Base-by-base conservation (phyloP, 75 land plant genomes). In the Gnetum montanum region DNA sequence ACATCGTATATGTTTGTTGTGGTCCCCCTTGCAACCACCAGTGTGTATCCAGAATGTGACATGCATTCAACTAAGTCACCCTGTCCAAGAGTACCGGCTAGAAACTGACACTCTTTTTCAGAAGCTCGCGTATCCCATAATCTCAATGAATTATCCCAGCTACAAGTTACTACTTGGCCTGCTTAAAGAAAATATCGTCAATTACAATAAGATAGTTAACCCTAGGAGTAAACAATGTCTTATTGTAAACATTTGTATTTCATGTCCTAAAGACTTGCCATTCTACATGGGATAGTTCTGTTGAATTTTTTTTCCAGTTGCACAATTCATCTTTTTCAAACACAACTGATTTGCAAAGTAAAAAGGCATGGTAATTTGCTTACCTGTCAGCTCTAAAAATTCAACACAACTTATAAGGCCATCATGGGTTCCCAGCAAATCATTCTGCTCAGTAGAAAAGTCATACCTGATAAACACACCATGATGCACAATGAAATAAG, bases 341-440 rank as follows among this genome's bases (percentile, higher is more conserved):
- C n/a, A n/a, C n/a, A n/a, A n/a, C n/a, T n/a, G n/a, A n/a, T n/a
- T n/a, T n/a, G n/a, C n/a, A n/a, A n/a, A n/a, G n/a, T n/a, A 27
- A 56, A 43, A 35, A 54, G 44, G 38, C 38, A 35, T 16, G 20
- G 22, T 6, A 19, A 2, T 8, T 33, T 33, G 36, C 84, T 62
- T 64, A 91, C 97, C 54, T 20, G 93, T 87, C 35, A 70, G 74
- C 23, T 78, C 66, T 66, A 88, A 91, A 64, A 73, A 84, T 46
- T 80, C 80, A 48, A 84, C 59, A 64, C 85, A 78, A 13, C 74
- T 73, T 25, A 73, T 77, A 7, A 70, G 47, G 27, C 64, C 78
- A 41, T 84, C 85, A 56, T 84, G 88, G 15, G 65, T 74, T 26
- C 97, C 93, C 35, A 91, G 54, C 8, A 68, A 48, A 50, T 64